Evolutionary conservation across 345 rosid genomes (phyloP).

Genomic region (Camelina sativa): DNA sequence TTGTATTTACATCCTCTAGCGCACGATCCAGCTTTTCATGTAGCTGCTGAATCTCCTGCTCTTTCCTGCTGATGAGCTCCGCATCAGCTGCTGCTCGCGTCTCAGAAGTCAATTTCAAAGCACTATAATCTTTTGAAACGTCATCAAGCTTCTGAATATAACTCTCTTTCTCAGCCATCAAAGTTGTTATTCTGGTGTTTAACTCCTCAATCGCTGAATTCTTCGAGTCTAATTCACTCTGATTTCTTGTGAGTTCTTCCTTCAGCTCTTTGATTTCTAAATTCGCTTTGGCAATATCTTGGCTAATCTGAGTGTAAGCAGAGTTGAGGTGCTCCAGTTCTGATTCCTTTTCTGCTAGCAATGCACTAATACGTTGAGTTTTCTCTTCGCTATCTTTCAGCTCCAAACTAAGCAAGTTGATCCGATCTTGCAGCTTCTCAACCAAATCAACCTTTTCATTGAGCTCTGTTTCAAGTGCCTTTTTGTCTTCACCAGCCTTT

Average conservation of each 20-base stretch:
- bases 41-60: conserved; percentile 56
- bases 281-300: conserved; percentile 57
- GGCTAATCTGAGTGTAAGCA: conserved; percentile 52
- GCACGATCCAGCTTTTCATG: conserved; percentile 58
- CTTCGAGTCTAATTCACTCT: conserved; percentile 60
- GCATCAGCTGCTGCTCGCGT: conserved; percentile 59
- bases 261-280: conserved; percentile 56
- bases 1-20: conserved; percentile 47
- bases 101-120: conserved; percentile 65
- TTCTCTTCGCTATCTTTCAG: conserved; percentile 64
- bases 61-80: conserved; percentile 54
- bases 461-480: conserved; percentile 58
- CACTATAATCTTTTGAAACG: conserved; percentile 53
- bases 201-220: conserved; percentile 57
- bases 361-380: conserved; percentile 53
- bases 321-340: conserved; percentile 58
- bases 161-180: conserved; percentile 60
- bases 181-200: conserved; percentile 53
- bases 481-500: conserved; percentile 63
- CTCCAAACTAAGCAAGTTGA: conserved; percentile 62
- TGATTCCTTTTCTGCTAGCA: conserved; percentile 59
- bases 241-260: conserved; percentile 49
- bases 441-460: conserved; percentile 57
- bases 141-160: conserved; percentile 52
- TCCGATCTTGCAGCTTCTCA: conserved; percentile 61